A percentile compares a stretch with the other conserved stretches of the same genome.
These are phyloP conservation scores for Botryotinia calthae DNA, from an alignment of 2,329 filamentous ascomycete species.

Conservation along the genomic window DNA sequence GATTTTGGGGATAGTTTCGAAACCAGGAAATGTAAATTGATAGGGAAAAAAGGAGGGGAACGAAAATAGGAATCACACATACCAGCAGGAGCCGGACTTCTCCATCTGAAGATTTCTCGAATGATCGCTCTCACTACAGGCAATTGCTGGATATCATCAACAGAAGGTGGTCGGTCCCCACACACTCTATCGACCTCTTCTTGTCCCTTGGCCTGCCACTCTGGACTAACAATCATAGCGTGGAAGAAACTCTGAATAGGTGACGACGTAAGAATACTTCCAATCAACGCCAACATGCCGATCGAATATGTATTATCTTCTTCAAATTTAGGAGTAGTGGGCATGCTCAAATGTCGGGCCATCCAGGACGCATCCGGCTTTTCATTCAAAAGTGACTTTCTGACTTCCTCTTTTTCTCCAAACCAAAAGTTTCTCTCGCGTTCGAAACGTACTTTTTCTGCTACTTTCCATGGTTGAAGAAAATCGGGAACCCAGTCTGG, in stretches of 20 bases:
- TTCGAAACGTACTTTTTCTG: slow-evolving; percentile 17
- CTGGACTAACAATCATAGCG: slow-evolving; percentile 27
- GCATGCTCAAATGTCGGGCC: background rate
- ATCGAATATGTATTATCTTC: slow-evolving; percentile 18
- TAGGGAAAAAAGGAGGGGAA: no score
- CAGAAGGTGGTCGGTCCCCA: slow-evolving; percentile 47
- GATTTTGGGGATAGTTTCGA: slow-evolving; percentile 28
- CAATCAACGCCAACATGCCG: slow-evolving; percentile 17
- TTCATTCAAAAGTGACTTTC: slow-evolving; percentile 6
- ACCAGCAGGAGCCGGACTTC: slow-evolving; percentile 28
- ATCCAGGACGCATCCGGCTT: slow-evolving; percentile 11
- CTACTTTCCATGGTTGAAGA: slow-evolving; percentile 22
- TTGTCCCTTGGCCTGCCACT: slow-evolving; percentile 36
- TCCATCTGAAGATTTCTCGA: slow-evolving; percentile 41
- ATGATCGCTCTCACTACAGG: slow-evolving; percentile 47
- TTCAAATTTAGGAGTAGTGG: background rate
- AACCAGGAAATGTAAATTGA: background rate
- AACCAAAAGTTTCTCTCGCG: slow-evolving; percentile 25
- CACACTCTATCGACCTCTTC: slow-evolving; percentile 49
- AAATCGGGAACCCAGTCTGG: slow-evolving; percentile 24
- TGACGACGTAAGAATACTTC: slow-evolving; percentile 34
- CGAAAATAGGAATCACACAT: slow-evolving; percentile 36
- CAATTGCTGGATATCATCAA: slow-evolving; percentile 46
- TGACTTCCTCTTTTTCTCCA: slow-evolving; percentile 20
- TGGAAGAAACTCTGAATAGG: slow-evolving; percentile 34